A percentile compares a stretch with the other conserved stretches of the same genome.
Conservation (phyloP, 208 protist genomes). For the Chromosphaera perkinsii region DNA sequence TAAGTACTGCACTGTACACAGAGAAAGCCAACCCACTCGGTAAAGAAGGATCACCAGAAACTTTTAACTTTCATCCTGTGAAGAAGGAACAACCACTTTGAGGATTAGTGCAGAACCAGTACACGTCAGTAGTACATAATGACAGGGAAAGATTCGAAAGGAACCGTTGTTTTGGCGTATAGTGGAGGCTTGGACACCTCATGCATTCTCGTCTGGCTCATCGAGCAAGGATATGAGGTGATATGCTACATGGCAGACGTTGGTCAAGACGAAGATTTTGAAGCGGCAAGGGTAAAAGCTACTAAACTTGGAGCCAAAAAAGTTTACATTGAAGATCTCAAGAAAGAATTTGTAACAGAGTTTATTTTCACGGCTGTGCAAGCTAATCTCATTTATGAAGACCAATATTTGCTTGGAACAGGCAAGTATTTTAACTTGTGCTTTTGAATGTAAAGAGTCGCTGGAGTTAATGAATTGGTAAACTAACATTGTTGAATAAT, state of each 20-base stretch:
- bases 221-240: slow-evolving; percentile 39
- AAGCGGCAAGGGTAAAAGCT: neutral
- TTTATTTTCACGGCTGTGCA: slow-evolving; percentile 47
- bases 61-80: too few species aligned
- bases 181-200: slow-evolving; percentile 42
- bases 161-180: slow-evolving; percentile 27
- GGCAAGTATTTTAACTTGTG: too few species aligned
- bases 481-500: neutral
- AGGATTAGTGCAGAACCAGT: too few species aligned
- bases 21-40: too few species aligned
- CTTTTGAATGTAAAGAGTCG: too few species aligned
- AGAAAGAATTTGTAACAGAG: slow-evolving; percentile 50
- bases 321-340: slow-evolving; percentile 36
- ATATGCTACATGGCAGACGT: slow-evolving; percentile 28
- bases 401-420: slow-evolving; percentile 50
- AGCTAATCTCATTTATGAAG: slow-evolving; percentile 52
- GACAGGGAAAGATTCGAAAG: too few species aligned
- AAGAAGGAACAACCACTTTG: too few species aligned
- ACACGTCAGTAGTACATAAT: too few species aligned
- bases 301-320: slow-evolving; percentile 29
- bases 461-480: too few species aligned
- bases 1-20: too few species aligned
- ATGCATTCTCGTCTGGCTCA: slow-evolving; percentile 37
- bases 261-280: slow-evolving; percentile 22
- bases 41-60: too few species aligned